Conservation (phyloP, 2,329 filamentous ascomycete species). For the Arthroderma sp. region DNA sequence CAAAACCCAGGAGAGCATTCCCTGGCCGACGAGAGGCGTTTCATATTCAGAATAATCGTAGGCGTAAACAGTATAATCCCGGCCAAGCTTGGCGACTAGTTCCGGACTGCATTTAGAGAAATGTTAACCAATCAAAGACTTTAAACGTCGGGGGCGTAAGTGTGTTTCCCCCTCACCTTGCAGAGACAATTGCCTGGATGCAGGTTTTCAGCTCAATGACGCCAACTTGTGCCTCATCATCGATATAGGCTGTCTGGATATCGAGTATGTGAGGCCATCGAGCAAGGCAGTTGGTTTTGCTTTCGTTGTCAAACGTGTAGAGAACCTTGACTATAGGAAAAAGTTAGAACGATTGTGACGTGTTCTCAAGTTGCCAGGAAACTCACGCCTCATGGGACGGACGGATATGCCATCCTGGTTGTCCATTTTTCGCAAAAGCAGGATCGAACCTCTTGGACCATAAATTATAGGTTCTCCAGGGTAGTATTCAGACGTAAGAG, state of each 20-base stretch:
- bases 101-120: slow-evolving; percentile 54
- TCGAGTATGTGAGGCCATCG: slow-evolving; percentile 67
- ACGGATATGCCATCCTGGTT: slow-evolving; percentile 42
- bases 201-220: slow-evolving; percentile 79
- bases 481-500: no score
- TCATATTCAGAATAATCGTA: slow-evolving; percentile 95
- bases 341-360: slow-evolving; percentile 6
- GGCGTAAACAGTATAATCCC: slow-evolving; percentile 93
- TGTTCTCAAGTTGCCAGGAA: background rate
- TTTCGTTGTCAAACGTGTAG: slow-evolving; percentile 86
- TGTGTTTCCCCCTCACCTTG: slow-evolving; percentile 34
- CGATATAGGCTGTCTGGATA: slow-evolving; percentile 67
- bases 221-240: slow-evolving; percentile 70
- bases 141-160: background rate
- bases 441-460: no score
- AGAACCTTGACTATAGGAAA: slow-evolving; percentile 68
- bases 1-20: slow-evolving; percentile 79
- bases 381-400: slow-evolving; percentile 56
- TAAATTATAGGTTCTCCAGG: no score
- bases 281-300: slow-evolving; percentile 78
- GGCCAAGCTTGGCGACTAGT: slow-evolving; percentile 56
- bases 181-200: slow-evolving; percentile 62
- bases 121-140: slow-evolving; percentile 3
- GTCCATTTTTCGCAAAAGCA: slow-evolving; percentile 19
- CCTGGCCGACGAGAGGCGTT: slow-evolving; percentile 84